Conservation (phyloP, 495 filamentous ascomycete species). For the Jackrogersella multiformis region DNA sequence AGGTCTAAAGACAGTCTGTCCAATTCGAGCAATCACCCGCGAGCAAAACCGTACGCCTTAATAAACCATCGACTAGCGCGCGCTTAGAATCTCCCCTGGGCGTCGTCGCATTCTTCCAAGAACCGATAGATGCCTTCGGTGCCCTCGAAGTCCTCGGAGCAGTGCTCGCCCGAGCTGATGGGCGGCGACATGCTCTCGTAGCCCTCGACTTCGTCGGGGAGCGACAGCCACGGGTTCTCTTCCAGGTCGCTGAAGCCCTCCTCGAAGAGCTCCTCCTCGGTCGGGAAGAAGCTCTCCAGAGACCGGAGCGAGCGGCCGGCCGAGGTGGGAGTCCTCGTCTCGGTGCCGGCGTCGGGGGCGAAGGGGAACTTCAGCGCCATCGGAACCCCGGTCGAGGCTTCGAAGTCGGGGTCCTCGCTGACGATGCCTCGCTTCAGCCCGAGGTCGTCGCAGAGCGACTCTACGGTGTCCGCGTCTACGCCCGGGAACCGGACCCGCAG, state of each 20-base stretch:
- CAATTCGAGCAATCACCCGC: background rate
- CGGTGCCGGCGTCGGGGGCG: conserved; percentile 66
- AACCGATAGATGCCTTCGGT: conserved; percentile 88
- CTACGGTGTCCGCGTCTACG: conserved; percentile 85
- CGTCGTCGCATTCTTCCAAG: conserved; percentile 82
- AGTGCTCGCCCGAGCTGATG: conserved; percentile 51
- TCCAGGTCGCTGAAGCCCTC: conserved; percentile 46
- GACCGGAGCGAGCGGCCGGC: conserved; percentile 58
- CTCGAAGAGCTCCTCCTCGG: conserved; percentile 54
- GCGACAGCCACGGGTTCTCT: conserved; percentile 59
- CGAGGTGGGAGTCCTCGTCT: conserved; percentile 57
- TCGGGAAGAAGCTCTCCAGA: conserved; percentile 46
- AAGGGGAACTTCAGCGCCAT: conserved; percentile 88
- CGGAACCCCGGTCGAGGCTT: conserved; percentile 65
- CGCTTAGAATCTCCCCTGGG: conserved; percentile 50
- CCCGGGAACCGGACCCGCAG: conserved; percentile 89
- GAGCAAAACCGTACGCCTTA: conserved; percentile 13
- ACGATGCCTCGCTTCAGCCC: conserved; percentile 80
- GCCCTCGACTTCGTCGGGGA: conserved; percentile 54
- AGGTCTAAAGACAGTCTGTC: conserved; percentile 14
- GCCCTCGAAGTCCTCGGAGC: conserved; percentile 73
- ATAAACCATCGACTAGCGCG: conserved; percentile 10
- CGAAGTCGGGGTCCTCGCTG: conserved; percentile 79
- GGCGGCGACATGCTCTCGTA: conserved; percentile 62
- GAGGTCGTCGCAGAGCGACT: conserved; percentile 85